Base-by-base conservation (phyloP, 2,329 filamentous ascomycete genomes). In the Cercospora janseana region DNA sequence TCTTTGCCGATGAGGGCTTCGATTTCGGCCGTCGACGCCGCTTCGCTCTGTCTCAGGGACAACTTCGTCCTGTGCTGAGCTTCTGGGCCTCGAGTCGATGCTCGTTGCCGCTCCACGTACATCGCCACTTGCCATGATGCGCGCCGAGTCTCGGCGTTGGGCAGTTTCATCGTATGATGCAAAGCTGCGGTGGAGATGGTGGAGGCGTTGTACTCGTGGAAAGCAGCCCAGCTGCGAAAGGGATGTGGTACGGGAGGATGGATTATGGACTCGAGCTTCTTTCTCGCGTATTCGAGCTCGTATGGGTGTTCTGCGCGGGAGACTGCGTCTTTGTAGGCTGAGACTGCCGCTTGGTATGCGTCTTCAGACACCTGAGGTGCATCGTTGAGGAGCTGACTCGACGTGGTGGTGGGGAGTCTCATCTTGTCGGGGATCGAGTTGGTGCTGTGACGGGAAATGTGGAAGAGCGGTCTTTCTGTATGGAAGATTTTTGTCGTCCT, bases 181-280 rank as follows among this genome's bases (percentile, higher is more conserved):
- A 4, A 13, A 15, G 12, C 6, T 12, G 5, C 4, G 9, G 5
- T 24, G n/a, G 6, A 15, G n/a, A n/a, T 23, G 21, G 21, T 13
- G n/a, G n/a, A 24, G n/a, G 26, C 35, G 15, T 40, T 23, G 21
- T 40, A 7, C 2, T 40, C 21, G 21, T 23, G 35, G 6, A 40
- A 40, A 10, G 35, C 20, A 7, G 35, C 26, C 35, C 35, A 40
- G 35, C 35, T 40, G 35, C 35, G 21, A n/a, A 24, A 40, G 5
- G 35, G 35, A 26, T 24, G 26, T 26, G 35, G 35, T n/a, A 40
- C 35, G n/a, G 35, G 35, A 8, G n/a, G 13, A 10, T 40, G 23
- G 35, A 40, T 12, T 13, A 24, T 23, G 21, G 23, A 40, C 20
- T 40, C 20, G 35, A 40, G 15, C 26, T 23, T 40, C 21, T 40